Base-by-base conservation (phyloP, 2,329 filamentous ascomycete genomes). In the Pyrenochaeta sp. region DNA sequence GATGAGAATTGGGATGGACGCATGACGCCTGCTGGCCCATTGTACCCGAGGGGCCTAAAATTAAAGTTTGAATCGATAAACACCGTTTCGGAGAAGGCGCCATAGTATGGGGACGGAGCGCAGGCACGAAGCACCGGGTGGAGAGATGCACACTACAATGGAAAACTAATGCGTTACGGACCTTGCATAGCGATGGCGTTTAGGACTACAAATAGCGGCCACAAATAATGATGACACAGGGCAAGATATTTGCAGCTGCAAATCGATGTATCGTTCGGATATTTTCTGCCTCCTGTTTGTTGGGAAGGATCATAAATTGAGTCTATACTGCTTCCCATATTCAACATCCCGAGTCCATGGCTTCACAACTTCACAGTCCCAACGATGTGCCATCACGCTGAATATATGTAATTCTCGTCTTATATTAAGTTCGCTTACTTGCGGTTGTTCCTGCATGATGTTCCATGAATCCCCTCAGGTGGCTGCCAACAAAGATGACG, bases 1-100 rank as follows among this genome's bases (percentile, higher is more conserved):
- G 65, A 71, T 46, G 63, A 69, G 50, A 58, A 50, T n/a, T 72
- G 69, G 67, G 65, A 71, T 55, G 67, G 65, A 6, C 64, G 66
- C n/a, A 72, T 72, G 69, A 72, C 68, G 22, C 68, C 68, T 12
- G 64, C 65, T 37, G 67, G 65, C 2, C 66, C 65, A 7, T 55
- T 68, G 24, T 67, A 66, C 36, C 67, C 67, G 1, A 37, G 65
- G 40, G 60, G 57, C 9, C 50, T 69, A 51, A 69, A 66, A 43
- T 45, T 68, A 22, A 68, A 61, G 39, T 68, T 71, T 40, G 57
- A 67, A 45, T 56, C 52, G 6, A 6, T 65, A 9, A 39, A 52
- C 27, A 13, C 32, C 1, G 8, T 34, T 8, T 30, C 44, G 5
- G 48, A 55, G 42, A 22, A 37, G 13, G 28, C 19, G 15, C 15